Percentiles rank a stretch among this genome's conserved stretches.
These are phyloP conservation scores for Hypoxylon perforatum DNA, from an alignment of 495 filamentous ascomycete genomes.

Conservation along the genomic window DNA sequence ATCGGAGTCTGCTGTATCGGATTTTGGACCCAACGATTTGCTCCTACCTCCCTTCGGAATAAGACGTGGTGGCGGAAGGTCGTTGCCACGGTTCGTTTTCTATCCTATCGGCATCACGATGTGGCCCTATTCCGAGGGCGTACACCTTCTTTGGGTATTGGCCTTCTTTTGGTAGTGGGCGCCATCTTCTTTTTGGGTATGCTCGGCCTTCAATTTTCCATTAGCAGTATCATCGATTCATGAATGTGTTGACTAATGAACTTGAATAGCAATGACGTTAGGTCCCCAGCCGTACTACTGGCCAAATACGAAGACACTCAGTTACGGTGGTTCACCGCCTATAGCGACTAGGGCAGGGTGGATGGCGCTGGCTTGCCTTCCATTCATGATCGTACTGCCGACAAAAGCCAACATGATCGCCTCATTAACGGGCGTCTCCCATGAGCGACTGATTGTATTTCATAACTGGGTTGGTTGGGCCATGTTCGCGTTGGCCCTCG, in stretches of 20 bases:
- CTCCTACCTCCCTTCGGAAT: slow-evolving; percentile 21
- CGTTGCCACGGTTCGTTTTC: slow-evolving; percentile 29
- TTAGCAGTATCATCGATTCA: neutral
- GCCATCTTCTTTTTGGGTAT: slow-evolving; percentile 60
- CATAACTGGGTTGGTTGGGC: slow-evolving; percentile 66
- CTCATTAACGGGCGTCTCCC: slow-evolving; percentile 62
- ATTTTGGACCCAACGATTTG: slow-evolving; percentile 43
- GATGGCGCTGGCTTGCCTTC: slow-evolving; percentile 63
- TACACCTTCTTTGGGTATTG: slow-evolving; percentile 57
- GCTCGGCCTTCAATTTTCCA: slow-evolving; percentile 13
- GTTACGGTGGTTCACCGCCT: slow-evolving; percentile 62
- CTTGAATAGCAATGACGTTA: slow-evolving; percentile 57
- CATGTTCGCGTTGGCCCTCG: slow-evolving; percentile 63
- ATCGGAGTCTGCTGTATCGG: slow-evolving; percentile 59
- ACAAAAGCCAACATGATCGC: slow-evolving; percentile 59
- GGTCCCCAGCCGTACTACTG: slow-evolving; percentile 68
- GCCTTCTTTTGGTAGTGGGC: slow-evolving; percentile 53
- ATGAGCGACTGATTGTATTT: slow-evolving; percentile 66
- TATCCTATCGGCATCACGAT: slow-evolving; percentile 56
- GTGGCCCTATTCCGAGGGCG: slow-evolving; percentile 51
- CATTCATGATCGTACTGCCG: slow-evolving; percentile 59
- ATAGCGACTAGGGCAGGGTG: slow-evolving; percentile 63
- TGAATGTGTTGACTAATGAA: neutral
- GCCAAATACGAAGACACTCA: slow-evolving; percentile 56
- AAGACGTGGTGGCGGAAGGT: slow-evolving; percentile 26